These are phyloP conservation scores for Chlamydomonas sp. DNA, from an alignment of 139 green algal genomes.

Conservation along the genomic window DNA sequence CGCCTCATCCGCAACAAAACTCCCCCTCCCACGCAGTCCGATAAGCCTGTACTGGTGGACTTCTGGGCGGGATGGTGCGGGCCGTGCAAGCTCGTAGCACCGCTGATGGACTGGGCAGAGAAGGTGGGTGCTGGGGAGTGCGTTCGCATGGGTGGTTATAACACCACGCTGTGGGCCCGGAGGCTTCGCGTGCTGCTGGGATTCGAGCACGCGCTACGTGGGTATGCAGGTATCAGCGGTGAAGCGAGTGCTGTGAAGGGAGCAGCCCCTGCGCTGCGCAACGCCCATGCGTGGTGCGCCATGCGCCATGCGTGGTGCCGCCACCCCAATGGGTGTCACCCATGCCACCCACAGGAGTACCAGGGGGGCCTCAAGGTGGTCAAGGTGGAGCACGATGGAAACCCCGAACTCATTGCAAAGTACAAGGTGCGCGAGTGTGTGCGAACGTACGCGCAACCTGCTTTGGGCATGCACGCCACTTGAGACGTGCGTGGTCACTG, in stretches of 20 bases:
- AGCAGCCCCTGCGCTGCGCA: not conserved
- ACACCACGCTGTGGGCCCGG: too few species aligned
- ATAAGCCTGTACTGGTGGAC: conserved; percentile 81
- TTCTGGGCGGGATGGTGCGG: conserved; percentile 89
- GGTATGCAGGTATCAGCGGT: conserved; percentile 7
- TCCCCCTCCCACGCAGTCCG: conserved; percentile 35
- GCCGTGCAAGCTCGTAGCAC: conserved; percentile 84
- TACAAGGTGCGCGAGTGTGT: conserved; percentile 87
- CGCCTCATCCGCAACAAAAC: not conserved
- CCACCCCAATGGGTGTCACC: not conserved
- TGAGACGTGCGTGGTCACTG: too few species aligned
- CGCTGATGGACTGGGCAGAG: conserved; percentile 60
- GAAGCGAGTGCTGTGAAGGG: not conserved
- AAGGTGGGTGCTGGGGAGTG: too few species aligned
- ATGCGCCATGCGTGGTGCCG: not conserved
- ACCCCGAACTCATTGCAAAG: conserved; percentile 74
- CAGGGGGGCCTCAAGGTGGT: conserved; percentile 77
- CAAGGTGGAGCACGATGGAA: conserved; percentile 84
- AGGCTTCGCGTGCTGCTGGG: not conserved
- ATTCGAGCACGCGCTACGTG: not conserved
- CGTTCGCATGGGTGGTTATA: too few species aligned
- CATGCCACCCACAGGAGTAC: conserved; percentile 52
- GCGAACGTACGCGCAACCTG: too few species aligned
- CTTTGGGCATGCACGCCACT: too few species aligned
- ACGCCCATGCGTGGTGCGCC: not conserved